Conservation (phyloP, 805 yeast species). For the Cyberlindnera galapagoensis region DNA sequence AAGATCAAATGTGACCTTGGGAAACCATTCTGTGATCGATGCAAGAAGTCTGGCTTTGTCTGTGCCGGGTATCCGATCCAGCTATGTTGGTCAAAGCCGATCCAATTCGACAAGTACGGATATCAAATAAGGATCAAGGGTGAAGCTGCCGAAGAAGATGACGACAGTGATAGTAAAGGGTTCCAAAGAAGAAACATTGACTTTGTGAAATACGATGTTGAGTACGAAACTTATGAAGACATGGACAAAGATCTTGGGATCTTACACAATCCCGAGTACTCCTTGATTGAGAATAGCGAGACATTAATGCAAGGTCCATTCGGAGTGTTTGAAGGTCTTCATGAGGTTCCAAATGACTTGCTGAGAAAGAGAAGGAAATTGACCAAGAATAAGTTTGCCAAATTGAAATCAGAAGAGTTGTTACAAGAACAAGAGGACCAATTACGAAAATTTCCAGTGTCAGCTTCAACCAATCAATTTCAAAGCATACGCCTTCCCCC, state of each 20-base stretch:
- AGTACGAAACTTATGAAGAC: constrained; percentile 71
- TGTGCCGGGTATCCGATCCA: constrained; percentile 85
- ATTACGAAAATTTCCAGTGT: constrained; percentile 3
- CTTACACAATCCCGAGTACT: constrained; percentile 43
- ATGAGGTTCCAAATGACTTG: constrained; percentile 14
- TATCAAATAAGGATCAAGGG: constrained; percentile 24
- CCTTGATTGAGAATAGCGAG: constrained; percentile 32
- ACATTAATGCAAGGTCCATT: constrained; percentile 70
- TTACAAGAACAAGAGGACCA: too few species aligned
- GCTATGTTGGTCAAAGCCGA: constrained; percentile 64
- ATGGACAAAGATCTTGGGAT: constrained; percentile 65
- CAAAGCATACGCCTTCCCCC: neutral
- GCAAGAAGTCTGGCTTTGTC: constrained; percentile 55
- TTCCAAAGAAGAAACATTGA: constrained; percentile 68
- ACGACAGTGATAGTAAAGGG: constrained; percentile 36
- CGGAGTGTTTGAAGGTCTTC: constrained; percentile 63
- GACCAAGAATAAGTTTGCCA: constrained; percentile 20
- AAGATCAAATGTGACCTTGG: constrained; percentile 76
- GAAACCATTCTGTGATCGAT: constrained; percentile 65
- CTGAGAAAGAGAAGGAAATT: constrained; percentile 22
- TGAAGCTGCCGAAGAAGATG: constrained; percentile 14
- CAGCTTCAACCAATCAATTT: constrained; percentile 1
- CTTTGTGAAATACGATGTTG: constrained; percentile 64
- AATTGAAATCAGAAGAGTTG: constrained; percentile 5
- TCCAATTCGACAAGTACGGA: constrained; percentile 43